phyloP scores from a whole-genome alignment of 495 filamentous ascomycete genomes.

The Hypoxylon rickii region DNA sequence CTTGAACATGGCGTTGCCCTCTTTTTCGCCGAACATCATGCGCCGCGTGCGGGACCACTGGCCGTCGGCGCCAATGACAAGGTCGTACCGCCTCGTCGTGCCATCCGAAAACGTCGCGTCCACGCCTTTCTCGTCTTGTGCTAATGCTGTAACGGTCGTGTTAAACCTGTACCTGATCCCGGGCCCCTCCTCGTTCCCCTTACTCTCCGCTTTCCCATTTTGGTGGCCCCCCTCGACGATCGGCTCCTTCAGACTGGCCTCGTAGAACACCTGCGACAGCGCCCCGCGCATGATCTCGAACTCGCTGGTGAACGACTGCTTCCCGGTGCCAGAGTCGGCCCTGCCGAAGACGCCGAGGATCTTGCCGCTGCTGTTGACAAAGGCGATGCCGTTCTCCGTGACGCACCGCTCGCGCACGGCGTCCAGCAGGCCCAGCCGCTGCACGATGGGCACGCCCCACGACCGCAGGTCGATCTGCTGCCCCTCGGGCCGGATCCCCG shows the following conservation, averaged over 20 bases:
- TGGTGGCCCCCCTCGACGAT: conserved; percentile 28
- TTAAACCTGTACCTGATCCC: conserved; percentile 29
- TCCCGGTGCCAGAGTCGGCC: conserved; percentile 41
- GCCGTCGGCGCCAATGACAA: conserved; percentile 58
- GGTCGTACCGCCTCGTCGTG: conserved; percentile 42
- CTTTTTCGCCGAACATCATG: conserved; percentile 39
- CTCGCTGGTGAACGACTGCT: conserved; percentile 53
- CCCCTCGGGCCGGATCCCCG: conserved; percentile 48
- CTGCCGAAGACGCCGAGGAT: conserved; percentile 44
- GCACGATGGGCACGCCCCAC: conserved; percentile 51
- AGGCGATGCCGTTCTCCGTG: conserved; percentile 44
- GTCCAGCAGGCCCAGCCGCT: conserved; percentile 54
- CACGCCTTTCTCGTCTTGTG: conserved; percentile 25
- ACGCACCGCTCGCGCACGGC: conserved; percentile 43
- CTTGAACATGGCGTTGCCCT: conserved; percentile 25
- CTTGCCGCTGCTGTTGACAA: conserved; percentile 46
- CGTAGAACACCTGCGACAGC: conserved; percentile 49
- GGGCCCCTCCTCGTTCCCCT: conserved; percentile 4
- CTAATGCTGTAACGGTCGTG: conserved; percentile 2
- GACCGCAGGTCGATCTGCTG: conserved; percentile 56
- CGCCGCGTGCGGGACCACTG: conserved; percentile 48
- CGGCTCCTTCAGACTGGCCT: conserved; percentile 47
- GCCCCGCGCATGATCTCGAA: conserved; percentile 61
- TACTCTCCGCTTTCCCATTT: not conserved
- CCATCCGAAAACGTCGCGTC: conserved; percentile 44